Base-by-base conservation (phyloP, 345 rosid genomes). In the Cardamine occulta region DNA sequence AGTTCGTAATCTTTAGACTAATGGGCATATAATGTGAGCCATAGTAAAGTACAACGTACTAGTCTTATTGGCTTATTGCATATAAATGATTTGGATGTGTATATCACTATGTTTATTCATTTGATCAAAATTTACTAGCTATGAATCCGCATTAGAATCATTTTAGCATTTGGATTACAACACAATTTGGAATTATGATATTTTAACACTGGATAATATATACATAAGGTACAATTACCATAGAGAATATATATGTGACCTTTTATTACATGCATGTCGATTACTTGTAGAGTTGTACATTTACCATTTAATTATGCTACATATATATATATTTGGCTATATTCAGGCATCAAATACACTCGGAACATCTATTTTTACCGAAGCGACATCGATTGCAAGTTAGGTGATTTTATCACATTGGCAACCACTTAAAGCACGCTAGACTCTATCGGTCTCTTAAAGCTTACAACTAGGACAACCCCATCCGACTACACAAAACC, bases 61-160 rank as follows among this genome's bases (percentile, higher is more conserved):
- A 14, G 32, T 40, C 18, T 40, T 8, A 62, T 24, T 7, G 49
- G 42, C 48, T 42, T 4, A 63, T 15, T 21, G 13, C 49, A 39
- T 23, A 13, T 23, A 23, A 40, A 26, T 40, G 19, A 44, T 23
- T 42, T 42, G 14, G 23, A 24, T 31, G 29, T 32, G 44, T 65
- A 48, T 66, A 32, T 48, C 57, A 48, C 17, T 29, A 63, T 63
- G 57, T 53, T 67, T 39, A 26, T 53, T 67, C 60, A 11, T 18
- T 67, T 23, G 34, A 35, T 52, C 5, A 15, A 8, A 14, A 15
- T 52, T 37, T n/a, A 11, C 32, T 35, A 34, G n/a, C n/a, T 59
- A 68, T 52, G 34, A 52, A 52, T 23, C 21, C 4, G 19, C 72
- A 23, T 15, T 52, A 23, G 7, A 37, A 54, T 54, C 39, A 68